Evolutionary conservation across 2,329 filamentous ascomycete species (phyloP), one percentile per base, ranked within the genome.

Genomic region (Botrytis deweyae): DNA sequence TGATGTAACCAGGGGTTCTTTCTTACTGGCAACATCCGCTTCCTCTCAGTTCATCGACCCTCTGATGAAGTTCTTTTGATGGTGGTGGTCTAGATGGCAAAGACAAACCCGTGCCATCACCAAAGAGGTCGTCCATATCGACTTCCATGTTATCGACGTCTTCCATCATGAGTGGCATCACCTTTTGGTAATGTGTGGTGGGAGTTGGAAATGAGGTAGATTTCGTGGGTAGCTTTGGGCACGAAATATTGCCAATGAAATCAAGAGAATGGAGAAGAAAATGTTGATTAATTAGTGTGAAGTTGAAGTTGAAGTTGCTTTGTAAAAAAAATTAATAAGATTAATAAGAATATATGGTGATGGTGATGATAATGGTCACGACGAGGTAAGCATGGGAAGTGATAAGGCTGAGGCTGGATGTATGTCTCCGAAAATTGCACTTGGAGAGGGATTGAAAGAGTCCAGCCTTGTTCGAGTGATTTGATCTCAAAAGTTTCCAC

Each of bases 21-120:
- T 87, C 90, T 84, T 89, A 96, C 94, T 94, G 92, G 86, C 91
- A 93, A 81, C 93, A 96, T 25, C 94, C 94, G 74, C 88, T 88
- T 74, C 87, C 85, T 77, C 92, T 89, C 78, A 96, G 85, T 79
- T 97, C 92, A 81, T 96, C 92, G 55, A 97, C 83, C 73, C 93
- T 88, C 79, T 91, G 88, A 49, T 90, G 87, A 33, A 97, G 86
- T 73, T 91, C 89, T 81, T 92, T 93, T 72, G 88, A 86, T 36
- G 72, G 74, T 14, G 72, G 74, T 44, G 88, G 85, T 33, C 79
- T 83, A 36, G 90, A 82, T 20, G 87, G 84, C 25, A 92, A 83
- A 64, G 85, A 86, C 75, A 88, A 81, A 77, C 88, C 88, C 81
- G 89, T 87, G 76, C 90, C 87, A 80, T 94, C 92, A 55, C 91